Conservation (phyloP, 768 basidiomycete species). For the Dacryopinax spathularia region DNA sequence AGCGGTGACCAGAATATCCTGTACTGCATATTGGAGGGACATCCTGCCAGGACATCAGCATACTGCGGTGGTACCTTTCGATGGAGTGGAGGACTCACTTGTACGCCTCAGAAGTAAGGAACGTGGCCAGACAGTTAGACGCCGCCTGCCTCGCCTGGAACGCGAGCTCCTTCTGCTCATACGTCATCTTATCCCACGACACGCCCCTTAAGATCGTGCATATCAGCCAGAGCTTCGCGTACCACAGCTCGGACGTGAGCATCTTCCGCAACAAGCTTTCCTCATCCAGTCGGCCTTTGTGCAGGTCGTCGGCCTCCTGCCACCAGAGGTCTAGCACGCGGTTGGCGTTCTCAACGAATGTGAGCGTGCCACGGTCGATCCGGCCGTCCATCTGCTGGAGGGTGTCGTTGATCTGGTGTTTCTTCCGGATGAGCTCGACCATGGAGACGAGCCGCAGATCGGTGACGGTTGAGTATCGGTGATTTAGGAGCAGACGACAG, state of each 20-base stretch:
- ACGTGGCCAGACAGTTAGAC: conserved; percentile 67
- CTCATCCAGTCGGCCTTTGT: conserved; percentile 62
- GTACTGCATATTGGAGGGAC: conserved; percentile 82
- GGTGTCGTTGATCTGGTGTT: conserved; percentile 93
- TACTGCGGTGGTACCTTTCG: background rate
- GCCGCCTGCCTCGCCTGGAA: conserved; percentile 94
- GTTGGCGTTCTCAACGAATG: conserved; percentile 77
- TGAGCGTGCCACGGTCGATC: conserved; percentile 68
- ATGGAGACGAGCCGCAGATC: conserved; percentile 78
- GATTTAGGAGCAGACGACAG: conserved; percentile 64
- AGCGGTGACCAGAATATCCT: conserved; percentile 81
- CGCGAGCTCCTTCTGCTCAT: conserved; percentile 85
- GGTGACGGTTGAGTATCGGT: conserved; percentile 78
- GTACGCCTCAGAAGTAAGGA: conserved; percentile 66
- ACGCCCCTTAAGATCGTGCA: conserved; percentile 84
- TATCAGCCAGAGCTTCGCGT: conserved; percentile 88
- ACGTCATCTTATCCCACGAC: conserved; percentile 92
- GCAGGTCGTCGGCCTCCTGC: conserved; percentile 72
- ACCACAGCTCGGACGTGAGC: conserved; percentile 74
- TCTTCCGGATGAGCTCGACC: conserved; percentile 81
- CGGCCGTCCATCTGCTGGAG: conserved; percentile 74
- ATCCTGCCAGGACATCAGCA: conserved; percentile 36
- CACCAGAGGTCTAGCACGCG: conserved; percentile 84
- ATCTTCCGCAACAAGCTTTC: conserved; percentile 76
- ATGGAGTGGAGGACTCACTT: conserved; percentile 35